Evolutionary conservation across 1,139 yeast species (phyloP), one percentile per base, ranked within the genome.

Genomic region (Taiozyma sp.): DNA sequence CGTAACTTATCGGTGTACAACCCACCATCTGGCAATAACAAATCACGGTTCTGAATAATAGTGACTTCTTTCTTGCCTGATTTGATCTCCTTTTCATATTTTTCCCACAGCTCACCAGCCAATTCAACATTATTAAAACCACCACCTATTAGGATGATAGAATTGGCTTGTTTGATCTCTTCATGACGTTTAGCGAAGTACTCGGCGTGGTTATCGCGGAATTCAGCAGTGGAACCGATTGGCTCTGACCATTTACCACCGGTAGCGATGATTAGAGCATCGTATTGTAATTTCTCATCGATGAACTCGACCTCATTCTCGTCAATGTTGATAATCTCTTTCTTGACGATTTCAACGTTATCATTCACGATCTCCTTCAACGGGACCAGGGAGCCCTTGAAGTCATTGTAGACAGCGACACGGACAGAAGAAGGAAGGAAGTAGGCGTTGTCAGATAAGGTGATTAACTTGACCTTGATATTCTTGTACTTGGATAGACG

Each of bases 141-240:
- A 29, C 66, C 69, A 43, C 70, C 69, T 10, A 65, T 52, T 13
- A 66, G 42, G 1, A 60, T 64, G 19, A 66, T 60, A 32, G 58
- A 49, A 24, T 61, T 57, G 0, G 67, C 65, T 2, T 46, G 44
- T 16, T 50, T 54, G 9, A 60, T 43, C 16, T 41, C 44, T 7
- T 53, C 41, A 34, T 52, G 48, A 38, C 55, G 54, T 19, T 43
- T 19, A 1, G 34, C n/a, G 36, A 59, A 59, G 43, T 55, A 56
- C 0, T 16, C 40, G 2, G 38, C n/a, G 45, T 51, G 51, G 19
- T 56, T 48, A 36, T 58, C 54, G 4, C 56, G 55, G 44, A 55
- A 54, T 9, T 39, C 12, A 14, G 49, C 24, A 0, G 61, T 53
- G 4, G 44, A 30, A 4, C 58, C 53, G 10, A 65, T 54, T 30